Conservation (phyloP, 2,329 filamentous ascomycete species). For the Talaromyces amestolkiae region DNA sequence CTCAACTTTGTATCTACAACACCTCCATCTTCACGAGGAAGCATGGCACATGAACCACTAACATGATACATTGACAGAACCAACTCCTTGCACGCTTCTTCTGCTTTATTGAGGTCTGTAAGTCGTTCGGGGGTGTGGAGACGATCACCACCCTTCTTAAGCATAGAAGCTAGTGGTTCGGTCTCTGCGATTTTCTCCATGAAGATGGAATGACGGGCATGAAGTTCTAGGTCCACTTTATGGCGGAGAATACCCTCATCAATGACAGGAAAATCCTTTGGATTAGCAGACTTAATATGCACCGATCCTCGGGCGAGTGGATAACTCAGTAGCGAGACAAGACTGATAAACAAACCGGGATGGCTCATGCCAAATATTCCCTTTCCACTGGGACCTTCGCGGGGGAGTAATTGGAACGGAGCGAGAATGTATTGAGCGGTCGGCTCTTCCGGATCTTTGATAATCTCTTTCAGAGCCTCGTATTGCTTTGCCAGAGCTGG, state of each 20-base stretch:
- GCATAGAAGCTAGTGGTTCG: not conserved
- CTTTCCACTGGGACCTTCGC: not conserved
- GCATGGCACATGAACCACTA: not conserved
- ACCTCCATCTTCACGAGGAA: not conserved
- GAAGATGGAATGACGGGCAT: not conserved
- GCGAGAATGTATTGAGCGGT: not conserved
- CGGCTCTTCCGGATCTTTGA: too few relatives aligned
- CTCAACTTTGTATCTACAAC: not conserved
- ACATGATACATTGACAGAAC: not conserved
- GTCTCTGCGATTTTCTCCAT: not conserved
- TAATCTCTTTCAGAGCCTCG: too few relatives aligned
- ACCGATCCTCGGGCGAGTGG: not conserved
- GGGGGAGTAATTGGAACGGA: not conserved
- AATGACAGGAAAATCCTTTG: not conserved
- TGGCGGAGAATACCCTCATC: not conserved
- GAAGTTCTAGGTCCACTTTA: not conserved
- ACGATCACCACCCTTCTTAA: not conserved
- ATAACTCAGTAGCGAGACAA: not conserved
- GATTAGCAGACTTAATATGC: not conserved
- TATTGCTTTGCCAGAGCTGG: too few relatives aligned
- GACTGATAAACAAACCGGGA: not conserved
- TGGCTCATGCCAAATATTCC: not conserved
- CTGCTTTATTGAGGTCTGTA: not conserved
- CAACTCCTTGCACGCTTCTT: not conserved
- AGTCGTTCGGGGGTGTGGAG: not conserved